Percentiles rank a stretch among this genome's conserved stretches.
These are phyloP conservation scores for Bombardia bombarda DNA, from an alignment of 495 filamentous ascomycete species.

Conservation along the genomic window DNA sequence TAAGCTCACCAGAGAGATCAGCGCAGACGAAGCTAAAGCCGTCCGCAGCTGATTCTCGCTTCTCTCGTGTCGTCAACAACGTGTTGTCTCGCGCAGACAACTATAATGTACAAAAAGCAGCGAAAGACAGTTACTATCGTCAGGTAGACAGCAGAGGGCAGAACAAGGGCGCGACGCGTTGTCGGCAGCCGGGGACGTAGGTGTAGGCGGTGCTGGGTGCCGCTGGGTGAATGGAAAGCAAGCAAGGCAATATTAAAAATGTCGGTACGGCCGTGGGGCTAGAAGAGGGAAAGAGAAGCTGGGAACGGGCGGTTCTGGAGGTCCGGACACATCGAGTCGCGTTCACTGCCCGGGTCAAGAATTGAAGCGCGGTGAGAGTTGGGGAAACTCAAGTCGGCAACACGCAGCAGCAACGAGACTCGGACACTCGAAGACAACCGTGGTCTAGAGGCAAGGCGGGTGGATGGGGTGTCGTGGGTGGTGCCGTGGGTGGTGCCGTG, in stretches of 20 bases:
- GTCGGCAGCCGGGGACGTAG: not conserved
- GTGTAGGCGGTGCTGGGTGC: not conserved
- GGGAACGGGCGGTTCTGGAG: constrained; percentile 14
- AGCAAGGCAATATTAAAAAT: constrained; percentile 15
- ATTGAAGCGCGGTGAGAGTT: constrained; percentile 4
- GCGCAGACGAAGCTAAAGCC: constrained; percentile 46
- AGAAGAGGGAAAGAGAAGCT: constrained; percentile 30
- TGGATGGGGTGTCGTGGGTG: constrained; percentile 1
- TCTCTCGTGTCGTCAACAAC: constrained; percentile 16
- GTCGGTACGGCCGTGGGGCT: constrained; percentile 9
- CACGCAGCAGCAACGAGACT: constrained; percentile 10
- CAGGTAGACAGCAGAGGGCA: constrained; percentile 7
- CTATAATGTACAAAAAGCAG: not conserved
- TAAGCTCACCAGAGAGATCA: constrained; percentile 44
- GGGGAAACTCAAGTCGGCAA: constrained; percentile 16
- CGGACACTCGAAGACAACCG: constrained; percentile 18
- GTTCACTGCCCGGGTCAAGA: constrained; percentile 7
- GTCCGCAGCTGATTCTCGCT: constrained; percentile 46
- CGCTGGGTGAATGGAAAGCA: constrained; percentile 17
- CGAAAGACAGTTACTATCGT: constrained; percentile 1
- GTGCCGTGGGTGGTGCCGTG: not conserved
- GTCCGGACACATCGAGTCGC: constrained; percentile 23
- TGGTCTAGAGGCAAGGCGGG: constrained; percentile 8
- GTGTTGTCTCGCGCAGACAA: not conserved
- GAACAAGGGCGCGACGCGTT: constrained; percentile 34